Percentiles rank a stretch among this genome's conserved stretches.
phyloP scores from a whole-genome alignment of 768 basidiomycete genomes.

The Lactarius quietus region DNA sequence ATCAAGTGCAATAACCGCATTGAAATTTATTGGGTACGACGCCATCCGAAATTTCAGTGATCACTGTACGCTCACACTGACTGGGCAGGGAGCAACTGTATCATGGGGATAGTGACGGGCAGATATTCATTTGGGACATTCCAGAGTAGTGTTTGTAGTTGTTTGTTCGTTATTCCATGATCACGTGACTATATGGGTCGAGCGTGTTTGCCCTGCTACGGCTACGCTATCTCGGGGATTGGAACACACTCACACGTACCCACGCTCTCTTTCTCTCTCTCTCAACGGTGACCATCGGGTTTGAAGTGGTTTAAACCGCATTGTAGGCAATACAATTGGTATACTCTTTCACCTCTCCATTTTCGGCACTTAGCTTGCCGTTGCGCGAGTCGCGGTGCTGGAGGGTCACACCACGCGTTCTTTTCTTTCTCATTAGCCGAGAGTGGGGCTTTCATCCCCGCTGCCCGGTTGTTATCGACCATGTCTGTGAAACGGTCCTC shows the following conservation, averaged over 20 bases:
- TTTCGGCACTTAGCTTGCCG: background rate
- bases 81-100: slow-evolving; percentile 51
- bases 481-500: slow-evolving; percentile 22
- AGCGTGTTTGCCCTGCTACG: background rate
- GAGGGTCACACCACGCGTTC: background rate
- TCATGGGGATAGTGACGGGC: slow-evolving; percentile 64
- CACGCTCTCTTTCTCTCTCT: slow-evolving; percentile 1
- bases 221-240: background rate
- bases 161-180: background rate
- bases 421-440: background rate
- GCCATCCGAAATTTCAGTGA: background rate
- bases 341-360: background rate
- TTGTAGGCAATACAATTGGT: background rate
- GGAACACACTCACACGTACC: background rate
- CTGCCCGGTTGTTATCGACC: background rate
- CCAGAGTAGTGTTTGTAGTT: slow-evolving; percentile 37
- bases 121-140: slow-evolving; percentile 53
- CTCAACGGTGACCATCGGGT: background rate
- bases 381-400: background rate
- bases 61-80: slow-evolving; percentile 1
- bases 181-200: background rate
- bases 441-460: background rate
- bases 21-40: slow-evolving; percentile 73
- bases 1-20: slow-evolving; percentile 52
- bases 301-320: background rate